Evolutionary conservation across 2,329 filamentous ascomycete species (phyloP).

Genomic region (Ceratocystis cacaofunesta): DNA sequence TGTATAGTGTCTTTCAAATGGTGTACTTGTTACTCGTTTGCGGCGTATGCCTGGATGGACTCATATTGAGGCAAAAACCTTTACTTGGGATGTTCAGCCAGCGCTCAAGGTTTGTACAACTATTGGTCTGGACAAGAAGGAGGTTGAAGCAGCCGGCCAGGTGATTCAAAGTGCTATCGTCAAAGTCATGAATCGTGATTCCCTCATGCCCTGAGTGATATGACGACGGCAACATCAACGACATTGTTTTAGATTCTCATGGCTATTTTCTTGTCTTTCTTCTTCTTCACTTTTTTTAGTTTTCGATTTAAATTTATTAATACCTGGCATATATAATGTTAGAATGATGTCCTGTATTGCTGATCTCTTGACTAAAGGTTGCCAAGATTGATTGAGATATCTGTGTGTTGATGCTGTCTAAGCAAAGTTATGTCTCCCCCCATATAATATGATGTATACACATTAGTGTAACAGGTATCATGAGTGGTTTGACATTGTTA

Average conservation of each 20-base stretch:
- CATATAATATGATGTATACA: too few relatives aligned
- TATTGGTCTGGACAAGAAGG: slow-evolving; percentile 75
- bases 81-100: slow-evolving; percentile 55
- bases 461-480: too few relatives aligned
- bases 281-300: background rate
- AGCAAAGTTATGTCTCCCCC: too few relatives aligned
- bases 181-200: slow-evolving; percentile 60
- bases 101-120: slow-evolving; percentile 87
- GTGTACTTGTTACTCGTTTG: slow-evolving; percentile 74
- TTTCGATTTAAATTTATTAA: too few relatives aligned
- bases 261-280: background rate
- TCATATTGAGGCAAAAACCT: slow-evolving; percentile 51
- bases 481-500: too few relatives aligned
- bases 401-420: too few relatives aligned
- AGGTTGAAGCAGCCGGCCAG: slow-evolving; percentile 84
- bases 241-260: background rate
- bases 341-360: too few relatives aligned
- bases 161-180: slow-evolving; percentile 84
- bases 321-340: too few relatives aligned
- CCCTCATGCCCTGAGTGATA: slow-evolving; percentile 10
- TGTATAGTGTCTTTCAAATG: slow-evolving; percentile 61
- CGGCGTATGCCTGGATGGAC: slow-evolving; percentile 59
- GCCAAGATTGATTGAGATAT: too few relatives aligned
- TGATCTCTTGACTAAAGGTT: too few relatives aligned
- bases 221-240: background rate